Conservation (phyloP, 139 green algal species). For the Yamagishiella unicocca region DNA sequence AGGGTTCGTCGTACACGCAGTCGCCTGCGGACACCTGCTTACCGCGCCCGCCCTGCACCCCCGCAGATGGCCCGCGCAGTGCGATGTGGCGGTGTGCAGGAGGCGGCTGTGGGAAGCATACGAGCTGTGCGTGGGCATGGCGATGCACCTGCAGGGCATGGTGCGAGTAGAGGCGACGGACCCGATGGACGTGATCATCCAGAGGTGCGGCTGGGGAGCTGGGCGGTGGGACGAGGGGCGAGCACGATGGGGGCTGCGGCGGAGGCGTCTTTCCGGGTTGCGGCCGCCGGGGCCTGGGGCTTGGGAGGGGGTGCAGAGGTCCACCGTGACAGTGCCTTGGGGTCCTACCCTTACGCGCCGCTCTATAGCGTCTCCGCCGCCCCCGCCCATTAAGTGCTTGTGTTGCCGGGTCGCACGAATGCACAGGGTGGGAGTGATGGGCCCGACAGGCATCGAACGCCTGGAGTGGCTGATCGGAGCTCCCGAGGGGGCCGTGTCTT, state of each 20-base stretch:
- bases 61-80: background rate
- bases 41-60: background rate
- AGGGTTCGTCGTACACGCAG: background rate
- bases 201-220: background rate
- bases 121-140: constrained; percentile 39
- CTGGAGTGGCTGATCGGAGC: constrained; percentile 36
- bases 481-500: constrained; percentile 19
- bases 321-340: background rate
- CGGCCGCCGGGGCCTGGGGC: background rate
- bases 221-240: background rate
- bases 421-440: background rate
- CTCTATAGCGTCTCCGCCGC: background rate
- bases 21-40: background rate
- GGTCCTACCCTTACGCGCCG: background rate
- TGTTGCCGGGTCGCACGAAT: background rate
- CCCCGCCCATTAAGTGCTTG: background rate
- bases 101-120: constrained; percentile 40
- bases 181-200: background rate
- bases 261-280: background rate
- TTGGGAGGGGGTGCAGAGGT: background rate
- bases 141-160: constrained; percentile 23
- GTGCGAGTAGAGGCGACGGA: background rate
- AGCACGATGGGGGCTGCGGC: background rate
- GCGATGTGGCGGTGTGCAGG: constrained; percentile 2
- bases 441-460: background rate